Evolutionary conservation across 2,329 filamentous ascomycete genomes (phyloP), one percentile per base, ranked within the genome.

Genomic region (Aspergillus texensis): DNA sequence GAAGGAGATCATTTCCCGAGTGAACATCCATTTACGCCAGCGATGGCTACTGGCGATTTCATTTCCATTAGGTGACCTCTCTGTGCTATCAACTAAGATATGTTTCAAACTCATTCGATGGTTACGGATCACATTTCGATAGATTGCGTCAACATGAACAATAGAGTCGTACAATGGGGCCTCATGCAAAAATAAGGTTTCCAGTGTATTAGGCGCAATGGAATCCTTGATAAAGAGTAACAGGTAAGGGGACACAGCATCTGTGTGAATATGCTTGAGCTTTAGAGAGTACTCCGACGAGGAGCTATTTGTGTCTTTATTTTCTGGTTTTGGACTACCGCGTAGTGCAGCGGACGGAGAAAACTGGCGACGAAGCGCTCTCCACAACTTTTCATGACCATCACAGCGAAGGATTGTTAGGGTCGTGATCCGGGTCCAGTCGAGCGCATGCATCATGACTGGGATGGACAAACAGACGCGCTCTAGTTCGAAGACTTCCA

Each of bases 171-270:
- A 82, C 26, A 77, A 74, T 63, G 84, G 75, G 69, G 85, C 73
- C 80, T 94, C 90, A 75, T 94, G 91, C 56, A 95, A 77, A 73
- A 93, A 93, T 11, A 95, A 82, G 10, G 88, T 88, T 76, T 95
- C 90, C n/a, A 95, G 81, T 32, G 87, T 90, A 74, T 95, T 92
- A 1, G 92, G 92, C 24, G 89, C 89, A 43, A 95, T 82, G 0
- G 91, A 89, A 65, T 94, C 90, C 70, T 90, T 91, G 65, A 95
- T 82, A 72, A 95, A 94, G 1, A 84, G 83, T 60, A 95, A 87
- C 19, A 95, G 79, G 28, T 89, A 83, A 9, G 85, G 81, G 1
- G 91, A 91, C 2, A 91, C 89, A 14, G 83, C 84, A 76, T 95
- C 91, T 1, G 90, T 92, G 71, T 94, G 90, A 16, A 95, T 84